Evolutionary conservation across 2,329 filamentous ascomycete genomes (phyloP).

Genomic region (Biscogniauxia marginata): DNA sequence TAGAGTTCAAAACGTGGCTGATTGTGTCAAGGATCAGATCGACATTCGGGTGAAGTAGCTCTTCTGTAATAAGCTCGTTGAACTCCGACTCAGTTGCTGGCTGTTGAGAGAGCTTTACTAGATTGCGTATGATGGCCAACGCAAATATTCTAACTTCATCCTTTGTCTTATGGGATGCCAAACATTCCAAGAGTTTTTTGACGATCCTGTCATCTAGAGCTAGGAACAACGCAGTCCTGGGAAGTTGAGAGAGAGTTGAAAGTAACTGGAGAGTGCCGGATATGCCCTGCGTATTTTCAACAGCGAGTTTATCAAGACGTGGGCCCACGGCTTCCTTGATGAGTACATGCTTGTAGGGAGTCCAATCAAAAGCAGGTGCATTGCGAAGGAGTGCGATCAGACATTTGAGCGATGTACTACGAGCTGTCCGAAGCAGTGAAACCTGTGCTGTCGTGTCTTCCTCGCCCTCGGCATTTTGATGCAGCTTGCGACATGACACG

Average conservation of each 20-base stretch:
- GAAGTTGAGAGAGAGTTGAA: conserved; percentile 72
- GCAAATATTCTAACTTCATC: conserved; percentile 84
- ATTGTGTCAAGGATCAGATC: conserved; percentile 66
- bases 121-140: conserved; percentile 69
- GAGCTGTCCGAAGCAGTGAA: conserved; percentile 64
- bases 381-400: conserved; percentile 76
- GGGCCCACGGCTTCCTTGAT: conserved; percentile 75
- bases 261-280: conserved; percentile 81
- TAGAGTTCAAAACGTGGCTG: conserved; percentile 61
- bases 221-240: conserved; percentile 67
- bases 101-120: conserved; percentile 60
- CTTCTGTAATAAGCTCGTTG: conserved; percentile 54
- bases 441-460: conserved; percentile 40
- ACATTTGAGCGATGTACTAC: conserved; percentile 78
- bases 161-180: conserved; percentile 72
- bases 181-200: conserved; percentile 67
- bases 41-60: conserved; percentile 57
- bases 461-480: conserved; percentile 37
- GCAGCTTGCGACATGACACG: conserved; percentile 61
- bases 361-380: conserved; percentile 69
- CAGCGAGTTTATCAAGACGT: conserved; percentile 72
- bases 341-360: conserved; percentile 66
- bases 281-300: conserved; percentile 85
- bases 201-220: conserved; percentile 62
- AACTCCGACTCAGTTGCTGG: conserved; percentile 55